Evolutionary conservation across 768 basidiomycete genomes (phyloP).

Genomic region (Agrocybe praecox): DNA sequence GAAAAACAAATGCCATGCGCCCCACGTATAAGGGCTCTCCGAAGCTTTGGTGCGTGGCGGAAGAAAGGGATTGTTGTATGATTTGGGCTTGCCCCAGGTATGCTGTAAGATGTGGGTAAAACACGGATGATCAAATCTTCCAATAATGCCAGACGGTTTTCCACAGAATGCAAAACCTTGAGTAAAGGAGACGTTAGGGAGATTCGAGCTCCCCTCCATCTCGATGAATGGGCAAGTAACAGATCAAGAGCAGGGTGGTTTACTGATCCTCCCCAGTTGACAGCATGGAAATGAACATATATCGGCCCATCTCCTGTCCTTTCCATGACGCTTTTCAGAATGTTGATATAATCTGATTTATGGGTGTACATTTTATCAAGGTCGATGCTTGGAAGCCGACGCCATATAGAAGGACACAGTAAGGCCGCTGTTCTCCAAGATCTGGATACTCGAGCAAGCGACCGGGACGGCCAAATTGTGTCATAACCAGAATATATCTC

Average conservation of each 20-base stretch:
- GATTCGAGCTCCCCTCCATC: neutral
- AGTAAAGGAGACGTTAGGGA: neutral
- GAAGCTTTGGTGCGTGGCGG: neutral
- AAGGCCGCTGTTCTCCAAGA: neutral
- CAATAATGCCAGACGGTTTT: neutral
- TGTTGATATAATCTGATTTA: neutral
- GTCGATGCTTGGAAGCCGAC: neutral
- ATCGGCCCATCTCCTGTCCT: neutral
- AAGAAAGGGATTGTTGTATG: slow-evolving; percentile 1
- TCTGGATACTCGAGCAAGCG: neutral
- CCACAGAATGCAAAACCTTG: neutral
- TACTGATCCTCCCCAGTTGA: neutral
- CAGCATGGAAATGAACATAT: neutral
- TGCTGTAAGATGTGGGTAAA: too few species aligned
- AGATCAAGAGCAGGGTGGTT: neutral
- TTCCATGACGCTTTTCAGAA: neutral
- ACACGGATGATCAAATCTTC: neutral
- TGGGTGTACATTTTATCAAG: neutral
- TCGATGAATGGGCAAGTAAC: neutral
- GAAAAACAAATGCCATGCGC: neutral
- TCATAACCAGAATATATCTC: neutral
- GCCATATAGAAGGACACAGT: neutral
- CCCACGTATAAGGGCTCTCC: neutral
- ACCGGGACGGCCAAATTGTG: neutral
- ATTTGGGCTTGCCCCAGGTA: too few species aligned